Base-by-base conservation (phyloP, 1,284 basidiomycete genomes). In the Fomitiporia mediterranea region DNA sequence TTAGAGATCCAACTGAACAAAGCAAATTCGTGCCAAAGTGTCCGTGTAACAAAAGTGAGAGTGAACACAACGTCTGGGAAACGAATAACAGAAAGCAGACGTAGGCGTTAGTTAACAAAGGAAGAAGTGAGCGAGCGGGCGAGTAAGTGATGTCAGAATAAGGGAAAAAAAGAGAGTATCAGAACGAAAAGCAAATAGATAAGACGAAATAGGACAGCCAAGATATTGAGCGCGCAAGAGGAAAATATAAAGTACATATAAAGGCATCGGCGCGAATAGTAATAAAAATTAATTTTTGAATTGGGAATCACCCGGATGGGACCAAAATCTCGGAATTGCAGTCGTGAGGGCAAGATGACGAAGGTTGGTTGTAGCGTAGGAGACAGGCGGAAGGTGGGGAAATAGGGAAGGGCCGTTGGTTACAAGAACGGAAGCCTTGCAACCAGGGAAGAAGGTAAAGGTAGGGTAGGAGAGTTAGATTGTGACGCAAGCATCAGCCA, bases 241-340 rank as follows among this genome's bases (percentile, higher is more conserved):
- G 35, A 23, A 27, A 48, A 34, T 27, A 34, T 51, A 51, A 44
- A 57, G 51, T 57, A 47, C 43, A 37, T 38, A 38, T 34, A 40
- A 43, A 27, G 17, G 13, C 19, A 28, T 11, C 11, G 9, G 15
- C 15, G 35, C 3, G 21, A 37, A 52, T 17, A 23, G 28, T 28
- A 37, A 54, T 44, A 47, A 47, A 54, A 39, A n/a, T n/a, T n/a
- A 28, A 34, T 5, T 38, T 39, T 23, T 4, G 32, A 23, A 37
- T 8, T 15, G 21, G 17, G 8, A 40, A 40, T 8, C 19, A 8
- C 39, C 21, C 13, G n/a, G n/a, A n/a, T n/a, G n/a, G n/a, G n/a
- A n/a, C n/a, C n/a, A n/a, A n/a, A n/a, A n/a, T n/a, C n/a, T n/a
- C n/a, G n/a, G n/a, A n/a, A n/a, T n/a, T n/a, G n/a, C n/a, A n/a